Percentiles rank a stretch among this genome's conserved stretches.
Evolutionary conservation across 2,329 filamentous ascomycete species (phyloP).

Genomic region (Talaromyces sp.): DNA sequence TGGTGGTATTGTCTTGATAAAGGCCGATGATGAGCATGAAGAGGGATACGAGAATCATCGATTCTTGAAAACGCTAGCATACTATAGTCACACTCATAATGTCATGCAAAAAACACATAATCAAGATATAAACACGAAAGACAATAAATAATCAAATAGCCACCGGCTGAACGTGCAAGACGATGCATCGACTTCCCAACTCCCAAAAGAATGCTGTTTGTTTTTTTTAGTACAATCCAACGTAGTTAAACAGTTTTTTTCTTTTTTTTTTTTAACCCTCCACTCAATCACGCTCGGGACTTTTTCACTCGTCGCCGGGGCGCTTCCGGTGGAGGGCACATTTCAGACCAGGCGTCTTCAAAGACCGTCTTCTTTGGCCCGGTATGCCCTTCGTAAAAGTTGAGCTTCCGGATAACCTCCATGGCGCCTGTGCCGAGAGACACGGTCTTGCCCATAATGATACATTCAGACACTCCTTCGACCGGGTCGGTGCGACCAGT

Average conservation of each 20-base stretch:
- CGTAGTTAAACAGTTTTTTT: neutral
- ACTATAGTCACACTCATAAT: neutral
- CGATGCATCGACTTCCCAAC: neutral
- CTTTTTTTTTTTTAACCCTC: neutral
- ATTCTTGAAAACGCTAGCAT: neutral
- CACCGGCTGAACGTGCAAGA: neutral
- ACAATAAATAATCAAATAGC: neutral
- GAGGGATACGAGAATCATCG: neutral
- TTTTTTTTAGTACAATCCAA: neutral
- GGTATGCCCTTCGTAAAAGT: conserved; percentile 58
- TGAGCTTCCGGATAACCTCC: conserved; percentile 75
- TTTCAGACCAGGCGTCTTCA: conserved; percentile 53
- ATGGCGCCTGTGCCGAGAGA: conserved; percentile 85
- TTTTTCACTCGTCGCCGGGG: conserved; percentile 1
- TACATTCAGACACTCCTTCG: conserved; percentile 91
- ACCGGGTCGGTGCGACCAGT: conserved; percentile 89
- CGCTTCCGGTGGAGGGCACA: conserved; percentile 17
- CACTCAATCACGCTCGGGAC: neutral
- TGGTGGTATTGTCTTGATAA: no score
- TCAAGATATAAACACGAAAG: neutral
- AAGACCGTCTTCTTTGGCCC: conserved; percentile 57
- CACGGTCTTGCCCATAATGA: conserved; percentile 97
- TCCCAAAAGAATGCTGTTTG: neutral
- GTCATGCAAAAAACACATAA: neutral
- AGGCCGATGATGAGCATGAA: no score